Conservation (phyloP, 176 grass and related monocot species). For the Secale cereale region DNA sequence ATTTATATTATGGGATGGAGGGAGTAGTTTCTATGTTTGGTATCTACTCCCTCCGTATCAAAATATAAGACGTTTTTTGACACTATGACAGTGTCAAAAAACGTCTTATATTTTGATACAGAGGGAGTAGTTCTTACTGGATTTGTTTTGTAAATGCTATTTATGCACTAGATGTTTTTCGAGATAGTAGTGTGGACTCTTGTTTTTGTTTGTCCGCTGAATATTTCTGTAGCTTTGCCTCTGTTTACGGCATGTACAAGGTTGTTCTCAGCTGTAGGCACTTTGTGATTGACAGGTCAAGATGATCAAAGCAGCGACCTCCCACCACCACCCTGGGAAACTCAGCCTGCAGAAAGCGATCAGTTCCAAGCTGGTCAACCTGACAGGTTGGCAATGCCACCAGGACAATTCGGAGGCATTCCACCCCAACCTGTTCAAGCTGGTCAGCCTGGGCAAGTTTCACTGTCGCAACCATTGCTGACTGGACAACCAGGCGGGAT, state of each 20-base stretch:
- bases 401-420: constrained; percentile 33
- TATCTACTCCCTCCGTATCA: too few relatives aligned
- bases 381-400: constrained; percentile 19
- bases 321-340: constrained; percentile 92
- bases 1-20: too few relatives aligned
- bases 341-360: constrained; percentile 39
- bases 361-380: constrained; percentile 36
- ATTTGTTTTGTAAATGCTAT: background rate
- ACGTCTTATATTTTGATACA: too few relatives aligned
- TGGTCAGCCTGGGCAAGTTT: constrained; percentile 38
- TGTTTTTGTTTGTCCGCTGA: constrained; percentile 3
- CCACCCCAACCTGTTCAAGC: constrained; percentile 45
- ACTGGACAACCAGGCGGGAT: constrained; percentile 40
- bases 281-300: constrained; percentile 42
- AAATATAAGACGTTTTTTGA: too few relatives aligned
- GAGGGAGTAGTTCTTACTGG: background rate
- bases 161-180: background rate
- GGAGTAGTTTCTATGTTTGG: too few relatives aligned
- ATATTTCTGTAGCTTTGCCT: background rate
- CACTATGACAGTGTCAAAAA: too few relatives aligned
- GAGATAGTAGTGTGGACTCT: background rate
- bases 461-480: constrained; percentile 32
- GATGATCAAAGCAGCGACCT: constrained; percentile 54
- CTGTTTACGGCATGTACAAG: constrained; percentile 11
- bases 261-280: background rate